Evolutionary conservation across 202 grass and related monocot species (phyloP).

Genomic region (Brachypodium distachyon): DNA sequence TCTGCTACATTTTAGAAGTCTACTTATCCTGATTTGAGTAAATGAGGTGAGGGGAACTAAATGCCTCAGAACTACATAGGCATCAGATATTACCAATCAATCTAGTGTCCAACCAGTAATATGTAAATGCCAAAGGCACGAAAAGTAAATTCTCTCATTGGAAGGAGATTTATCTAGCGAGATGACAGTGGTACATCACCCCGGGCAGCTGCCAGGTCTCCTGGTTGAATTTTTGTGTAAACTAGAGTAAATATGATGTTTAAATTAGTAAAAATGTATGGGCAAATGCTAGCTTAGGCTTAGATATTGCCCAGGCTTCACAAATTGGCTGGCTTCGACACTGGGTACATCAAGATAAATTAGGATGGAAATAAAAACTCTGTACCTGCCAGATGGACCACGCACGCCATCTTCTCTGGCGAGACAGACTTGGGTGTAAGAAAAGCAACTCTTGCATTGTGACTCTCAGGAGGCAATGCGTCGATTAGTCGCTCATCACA

Average conservation of each 20-base stretch:
- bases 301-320: too few relatives aligned
- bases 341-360: background rate
- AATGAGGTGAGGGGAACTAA: background rate
- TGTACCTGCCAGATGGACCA: constrained; percentile 92
- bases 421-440: constrained; percentile 63
- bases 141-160: background rate
- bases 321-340: too few relatives aligned
- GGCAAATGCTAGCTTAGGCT: too few relatives aligned
- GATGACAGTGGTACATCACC: background rate
- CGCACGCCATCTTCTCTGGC: constrained; percentile 81
- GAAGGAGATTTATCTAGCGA: background rate
- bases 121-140: background rate
- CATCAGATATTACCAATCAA: background rate
- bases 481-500: constrained; percentile 62
- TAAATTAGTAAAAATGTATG: too few relatives aligned
- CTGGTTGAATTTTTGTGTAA: too few relatives aligned
- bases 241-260: too few relatives aligned
- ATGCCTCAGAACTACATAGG: background rate
- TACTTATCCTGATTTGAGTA: background rate
- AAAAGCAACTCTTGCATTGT: constrained; percentile 88
- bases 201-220: too few relatives aligned
- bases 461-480: constrained; percentile 73
- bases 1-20: background rate
- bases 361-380: background rate
- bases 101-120: background rate